These are phyloP conservation scores for Mycena rosella DNA, from an alignment of 768 basidiomycete genomes.

Conservation along the genomic window DNA sequence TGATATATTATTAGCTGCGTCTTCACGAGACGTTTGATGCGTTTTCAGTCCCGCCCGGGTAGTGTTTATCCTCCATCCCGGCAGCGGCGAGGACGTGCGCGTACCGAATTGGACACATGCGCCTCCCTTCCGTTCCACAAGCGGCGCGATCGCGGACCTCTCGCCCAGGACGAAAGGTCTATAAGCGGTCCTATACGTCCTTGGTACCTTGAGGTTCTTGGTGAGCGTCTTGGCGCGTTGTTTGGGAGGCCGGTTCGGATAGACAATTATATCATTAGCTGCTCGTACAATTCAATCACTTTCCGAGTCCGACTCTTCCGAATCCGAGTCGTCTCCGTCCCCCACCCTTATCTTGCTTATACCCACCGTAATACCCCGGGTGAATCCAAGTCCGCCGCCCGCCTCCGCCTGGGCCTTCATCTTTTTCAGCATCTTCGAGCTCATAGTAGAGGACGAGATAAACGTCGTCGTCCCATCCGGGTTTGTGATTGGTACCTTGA, in stretches of 20 bases:
- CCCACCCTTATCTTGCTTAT: not conserved
- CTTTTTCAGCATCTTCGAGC: constrained; percentile 46
- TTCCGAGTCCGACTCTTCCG: not conserved
- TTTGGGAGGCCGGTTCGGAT: too few species aligned
- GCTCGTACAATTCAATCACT: not conserved
- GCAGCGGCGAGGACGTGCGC: too few species aligned
- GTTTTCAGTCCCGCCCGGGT: too few species aligned
- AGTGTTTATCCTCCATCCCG: too few species aligned
- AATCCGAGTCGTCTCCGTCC: not conserved
- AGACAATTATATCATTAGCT: constrained; percentile 11
- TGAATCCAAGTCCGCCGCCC: not conserved
- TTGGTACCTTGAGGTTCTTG: too few species aligned
- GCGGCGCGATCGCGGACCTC: too few species aligned
- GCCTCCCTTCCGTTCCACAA: too few species aligned
- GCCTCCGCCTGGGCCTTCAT: constrained; percentile 24
- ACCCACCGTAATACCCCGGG: not conserved
- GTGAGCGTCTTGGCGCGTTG: too few species aligned
- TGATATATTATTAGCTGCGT: constrained; percentile 5
- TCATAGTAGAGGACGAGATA: constrained; percentile 44
- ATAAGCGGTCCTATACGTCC: too few species aligned
- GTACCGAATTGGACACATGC: too few species aligned
- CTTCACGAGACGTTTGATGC: too few species aligned
- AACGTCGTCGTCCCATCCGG: constrained; percentile 44
- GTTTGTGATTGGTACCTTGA: constrained; percentile 37
- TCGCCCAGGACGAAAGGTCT: too few species aligned